These are phyloP conservation scores for Penicillium samsonianum DNA, from an alignment of 495 filamentous ascomycete genomes.

Conservation along the genomic window DNA sequence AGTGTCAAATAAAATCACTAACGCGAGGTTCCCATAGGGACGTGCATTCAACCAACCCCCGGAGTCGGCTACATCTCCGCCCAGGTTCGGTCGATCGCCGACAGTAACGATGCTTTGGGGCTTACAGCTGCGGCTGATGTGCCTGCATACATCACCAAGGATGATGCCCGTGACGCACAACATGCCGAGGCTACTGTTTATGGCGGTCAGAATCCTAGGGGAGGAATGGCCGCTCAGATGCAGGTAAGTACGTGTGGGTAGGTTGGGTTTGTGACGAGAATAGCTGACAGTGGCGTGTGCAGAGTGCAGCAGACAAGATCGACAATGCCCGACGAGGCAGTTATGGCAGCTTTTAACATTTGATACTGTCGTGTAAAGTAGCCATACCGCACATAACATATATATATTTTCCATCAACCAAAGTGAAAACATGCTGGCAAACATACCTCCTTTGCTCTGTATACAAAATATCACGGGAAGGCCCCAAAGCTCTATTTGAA, in stretches of 20 bases:
- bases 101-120: slow-evolving; percentile 36
- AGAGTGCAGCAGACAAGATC: slow-evolving; percentile 41
- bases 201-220: slow-evolving; percentile 33
- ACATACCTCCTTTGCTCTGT: not conserved
- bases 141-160: slow-evolving; percentile 36
- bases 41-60: slow-evolving; percentile 40
- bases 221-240: slow-evolving; percentile 35
- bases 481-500: not conserved
- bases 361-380: not conserved
- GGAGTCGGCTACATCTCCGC: slow-evolving; percentile 34
- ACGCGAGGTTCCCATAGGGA: slow-evolving; percentile 20
- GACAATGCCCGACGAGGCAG: slow-evolving; percentile 25
- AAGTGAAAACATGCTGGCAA: not conserved
- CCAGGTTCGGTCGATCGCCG: slow-evolving; percentile 39
- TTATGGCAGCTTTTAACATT: not conserved
- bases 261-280: not conserved
- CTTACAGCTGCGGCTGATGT: slow-evolving; percentile 26
- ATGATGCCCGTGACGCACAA: slow-evolving; percentile 39
- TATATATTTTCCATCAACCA: not conserved
- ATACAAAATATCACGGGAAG: not conserved
- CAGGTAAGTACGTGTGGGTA: slow-evolving; percentile 33
- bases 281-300: slow-evolving; percentile 10
- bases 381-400: not conserved
- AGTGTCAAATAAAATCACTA: not conserved
- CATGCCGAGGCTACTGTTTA: slow-evolving; percentile 33